Base-by-base conservation (phyloP, 495 filamentous ascomycete genomes). In the Parathielavia appendiculata region DNA sequence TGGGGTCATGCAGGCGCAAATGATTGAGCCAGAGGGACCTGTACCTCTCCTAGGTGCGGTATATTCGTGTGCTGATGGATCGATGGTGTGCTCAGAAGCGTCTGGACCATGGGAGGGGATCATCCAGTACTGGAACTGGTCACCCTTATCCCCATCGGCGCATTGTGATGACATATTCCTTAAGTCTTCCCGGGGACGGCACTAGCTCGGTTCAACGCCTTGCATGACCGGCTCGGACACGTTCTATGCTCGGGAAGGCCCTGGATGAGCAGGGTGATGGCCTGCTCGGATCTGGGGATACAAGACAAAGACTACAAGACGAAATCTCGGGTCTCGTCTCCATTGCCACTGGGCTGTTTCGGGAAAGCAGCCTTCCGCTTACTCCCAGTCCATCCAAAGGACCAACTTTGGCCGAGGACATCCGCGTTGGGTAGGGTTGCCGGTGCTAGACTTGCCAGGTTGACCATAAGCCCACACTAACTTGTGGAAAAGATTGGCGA, bases 1-100 rank as follows among this genome's bases (percentile, higher is more conserved):
- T 41, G 45, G 35, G 61, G 47, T 45, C 63, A 67, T 62, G 66
- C 66, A 72, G 65, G 67, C 68, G 66, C 64, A 66, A 69, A 63
- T 54, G 54, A 64, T 62, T 43, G 16, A 26, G 20, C 20, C 6
- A 14, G 14, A 32, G 51, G 22, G n/a, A 23, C 13, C n/a, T 51
- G 50, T 46, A 30, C 26, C 26, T 30, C 26, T 3, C 2, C 52
- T 50, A 35, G 60, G 52, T 65, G 66, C 65, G 69, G 65, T 58
- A 68, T 63, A 69, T 66, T 66, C 65, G 62, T 63, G 64, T 58
- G 44, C 62, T 44, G 54, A 58, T 61, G 63, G 61, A 53, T 36
- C 57, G 26, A 54, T 56, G 44, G 55, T 59, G 62, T 55, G 56
- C 57, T 59, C 44, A 6, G 49, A 48, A 57, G 47, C 30, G 20